Evolutionary conservation across 208 protist species (phyloP).

Genomic region (Acanthamoeba royreba): DNA sequence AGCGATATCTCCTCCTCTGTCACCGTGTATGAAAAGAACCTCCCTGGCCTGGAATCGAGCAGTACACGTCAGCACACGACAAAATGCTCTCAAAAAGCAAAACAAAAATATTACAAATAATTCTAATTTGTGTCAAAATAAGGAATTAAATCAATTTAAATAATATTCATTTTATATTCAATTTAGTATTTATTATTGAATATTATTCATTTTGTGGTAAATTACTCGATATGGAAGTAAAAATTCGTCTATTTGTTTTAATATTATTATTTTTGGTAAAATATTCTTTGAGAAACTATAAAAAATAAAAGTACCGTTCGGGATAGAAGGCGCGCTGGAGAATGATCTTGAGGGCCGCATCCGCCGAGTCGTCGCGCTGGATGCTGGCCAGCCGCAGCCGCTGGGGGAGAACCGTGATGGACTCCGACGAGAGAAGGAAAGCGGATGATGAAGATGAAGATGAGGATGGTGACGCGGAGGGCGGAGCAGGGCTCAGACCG

Average conservation of each 20-base stretch:
- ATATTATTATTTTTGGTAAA: no score
- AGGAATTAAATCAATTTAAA: background rate
- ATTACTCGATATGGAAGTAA: no score
- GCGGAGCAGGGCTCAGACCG: no score
- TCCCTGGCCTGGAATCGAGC: background rate
- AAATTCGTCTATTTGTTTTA: no score
- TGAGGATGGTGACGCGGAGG: background rate
- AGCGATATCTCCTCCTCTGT: slow-evolving; percentile 43
- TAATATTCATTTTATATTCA: no score
- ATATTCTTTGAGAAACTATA: no score
- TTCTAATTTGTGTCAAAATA: background rate
- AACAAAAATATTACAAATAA: background rate
- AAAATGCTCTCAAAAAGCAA: no score
- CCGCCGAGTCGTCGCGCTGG: background rate
- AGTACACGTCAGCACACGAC: no score
- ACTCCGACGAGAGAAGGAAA: background rate
- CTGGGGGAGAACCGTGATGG: slow-evolving; percentile 7
- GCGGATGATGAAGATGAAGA: background rate
- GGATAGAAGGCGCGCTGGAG: slow-evolving; percentile 16
- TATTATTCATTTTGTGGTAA: no score
- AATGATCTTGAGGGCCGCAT: background rate
- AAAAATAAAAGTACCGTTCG: background rate
- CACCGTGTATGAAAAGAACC: slow-evolving; percentile 38
- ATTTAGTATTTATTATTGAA: no score
- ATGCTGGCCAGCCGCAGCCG: background rate